Conservation (phyloP, 306 rosid genomes). For the Ammopiptanthus mongolicus region DNA sequence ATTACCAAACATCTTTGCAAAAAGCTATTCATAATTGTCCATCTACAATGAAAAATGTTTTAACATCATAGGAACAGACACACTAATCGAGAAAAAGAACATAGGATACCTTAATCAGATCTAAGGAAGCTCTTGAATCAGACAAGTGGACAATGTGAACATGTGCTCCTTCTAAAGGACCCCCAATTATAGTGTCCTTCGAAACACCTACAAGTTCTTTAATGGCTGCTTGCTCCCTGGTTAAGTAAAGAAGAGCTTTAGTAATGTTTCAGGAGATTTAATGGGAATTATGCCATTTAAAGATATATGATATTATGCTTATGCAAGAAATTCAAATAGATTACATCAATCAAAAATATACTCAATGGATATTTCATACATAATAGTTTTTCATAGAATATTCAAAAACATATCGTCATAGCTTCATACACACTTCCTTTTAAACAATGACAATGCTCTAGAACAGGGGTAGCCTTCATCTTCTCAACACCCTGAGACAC, state of each 20-base stretch:
- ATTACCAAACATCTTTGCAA: not conserved
- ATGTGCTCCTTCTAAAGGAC: conserved; percentile 87
- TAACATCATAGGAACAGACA: not conserved
- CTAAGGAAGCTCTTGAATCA: conserved; percentile 74
- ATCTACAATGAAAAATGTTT: not conserved
- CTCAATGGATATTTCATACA: not conserved
- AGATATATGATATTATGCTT: not conserved
- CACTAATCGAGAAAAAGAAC: conserved; percentile 7
- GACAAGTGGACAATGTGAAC: conserved; percentile 94
- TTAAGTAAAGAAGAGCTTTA: conserved; percentile 15
- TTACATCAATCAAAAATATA: not conserved
- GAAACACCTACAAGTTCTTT: conserved; percentile 66
- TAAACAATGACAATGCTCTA: not conserved
- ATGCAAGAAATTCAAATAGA: not conserved
- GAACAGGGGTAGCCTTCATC: not conserved
- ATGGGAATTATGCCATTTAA: not conserved
- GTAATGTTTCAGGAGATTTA: not conserved
- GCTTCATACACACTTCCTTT: not conserved
- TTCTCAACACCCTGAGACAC: no score
- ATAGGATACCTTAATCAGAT: conserved; percentile 67
- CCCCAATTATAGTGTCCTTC: conserved; percentile 66
- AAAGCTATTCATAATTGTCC: not conserved
- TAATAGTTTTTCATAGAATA: not conserved
- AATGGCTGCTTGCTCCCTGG: conserved; percentile 93
- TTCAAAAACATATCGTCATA: conserved; percentile 3